Base-by-base conservation (phyloP, 768 basidiomycete species). In the Gelatoporia subvermispora region DNA sequence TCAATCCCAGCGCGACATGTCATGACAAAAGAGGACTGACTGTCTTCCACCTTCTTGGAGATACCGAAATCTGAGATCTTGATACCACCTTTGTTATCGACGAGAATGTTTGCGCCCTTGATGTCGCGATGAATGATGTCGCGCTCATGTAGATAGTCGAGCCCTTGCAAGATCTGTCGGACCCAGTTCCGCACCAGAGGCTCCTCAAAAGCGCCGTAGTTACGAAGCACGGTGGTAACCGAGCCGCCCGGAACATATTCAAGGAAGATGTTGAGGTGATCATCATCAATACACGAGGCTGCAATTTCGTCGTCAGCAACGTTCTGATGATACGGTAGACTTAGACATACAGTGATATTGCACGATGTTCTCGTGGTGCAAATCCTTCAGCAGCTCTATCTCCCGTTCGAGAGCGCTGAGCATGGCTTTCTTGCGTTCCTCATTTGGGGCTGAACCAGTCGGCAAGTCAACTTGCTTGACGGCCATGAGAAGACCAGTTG, bases 51-150 rank as follows among this genome's bases (percentile, higher is more conserved):
- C 68, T 94, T 96, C 74, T 98, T 99, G 9, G 91, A 94, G 59
- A 96, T 94, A 53, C 93, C 93, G 59, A 93, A 93, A 62, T 97
- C 93, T 13, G 93, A 94, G 24, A 97, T 97, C 65, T 97, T 97
- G 70, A 96, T 85, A 9, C 93, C 93, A 16, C 93, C 93, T 65
- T 95, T 95, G 71, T 97, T 97, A 64, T 97, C 94, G 3, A 96
- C 93, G 49, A 99, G 83, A 48, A 99, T 96, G 64, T 99, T 98
- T 34, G 90, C 96, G 18, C 96, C 96, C 63, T 99, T 99, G 74
- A 99, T 99, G 62, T 99, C 96, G 10, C 93, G 88, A 67, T 97
- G 93, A 49, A 97, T 93, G 65, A 97, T 96, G 56, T 89, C 92
- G 11, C 88, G 81, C 57, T 91, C 89, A 56, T 97, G 93, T 10